Conservation (phyloP, 148 eudicot genomes). For the Heliamphora exappendiculata region DNA sequence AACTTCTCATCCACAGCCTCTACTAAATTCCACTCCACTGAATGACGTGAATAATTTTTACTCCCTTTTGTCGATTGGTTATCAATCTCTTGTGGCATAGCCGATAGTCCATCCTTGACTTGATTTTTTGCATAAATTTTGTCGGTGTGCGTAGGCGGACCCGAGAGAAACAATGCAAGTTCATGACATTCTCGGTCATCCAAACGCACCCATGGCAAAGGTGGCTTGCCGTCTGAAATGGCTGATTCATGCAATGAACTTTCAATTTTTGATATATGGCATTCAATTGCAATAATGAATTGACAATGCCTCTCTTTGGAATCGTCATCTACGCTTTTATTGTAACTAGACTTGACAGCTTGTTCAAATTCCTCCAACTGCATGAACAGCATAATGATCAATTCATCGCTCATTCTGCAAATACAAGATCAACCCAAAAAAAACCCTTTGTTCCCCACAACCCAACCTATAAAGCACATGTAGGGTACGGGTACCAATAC, state of each 20-base stretch:
- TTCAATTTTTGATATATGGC: constrained; percentile 44
- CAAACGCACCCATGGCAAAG: constrained; percentile 54
- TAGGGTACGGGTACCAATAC: too few relatives aligned
- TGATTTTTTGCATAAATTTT: constrained; percentile 19
- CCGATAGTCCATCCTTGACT: constrained; percentile 14
- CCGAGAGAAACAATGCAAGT: constrained; percentile 67
- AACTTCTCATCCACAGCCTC: constrained; percentile 37
- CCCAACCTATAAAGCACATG: too few relatives aligned
- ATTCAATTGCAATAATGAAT: constrained; percentile 56
- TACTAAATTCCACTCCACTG: constrained; percentile 18
- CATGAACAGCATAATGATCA: constrained; percentile 10
- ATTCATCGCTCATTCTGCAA: background rate
- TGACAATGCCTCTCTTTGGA: constrained; percentile 57
- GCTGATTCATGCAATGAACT: constrained; percentile 37
- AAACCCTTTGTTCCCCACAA: background rate
- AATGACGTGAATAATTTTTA: constrained; percentile 21
- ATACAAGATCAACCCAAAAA: background rate
- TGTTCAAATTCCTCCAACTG: constrained; percentile 80
- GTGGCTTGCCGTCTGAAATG: constrained; percentile 42
- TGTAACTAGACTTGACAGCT: constrained; percentile 59
- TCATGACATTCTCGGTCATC: constrained; percentile 71
- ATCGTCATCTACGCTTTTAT: constrained; percentile 33
- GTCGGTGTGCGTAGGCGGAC: constrained; percentile 20
- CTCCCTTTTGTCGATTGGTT: constrained; percentile 13
- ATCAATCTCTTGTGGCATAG: constrained; percentile 21